Evolutionary conservation across 257 asterid genomes (phyloP).

Genomic region (Avicennia marina): DNA sequence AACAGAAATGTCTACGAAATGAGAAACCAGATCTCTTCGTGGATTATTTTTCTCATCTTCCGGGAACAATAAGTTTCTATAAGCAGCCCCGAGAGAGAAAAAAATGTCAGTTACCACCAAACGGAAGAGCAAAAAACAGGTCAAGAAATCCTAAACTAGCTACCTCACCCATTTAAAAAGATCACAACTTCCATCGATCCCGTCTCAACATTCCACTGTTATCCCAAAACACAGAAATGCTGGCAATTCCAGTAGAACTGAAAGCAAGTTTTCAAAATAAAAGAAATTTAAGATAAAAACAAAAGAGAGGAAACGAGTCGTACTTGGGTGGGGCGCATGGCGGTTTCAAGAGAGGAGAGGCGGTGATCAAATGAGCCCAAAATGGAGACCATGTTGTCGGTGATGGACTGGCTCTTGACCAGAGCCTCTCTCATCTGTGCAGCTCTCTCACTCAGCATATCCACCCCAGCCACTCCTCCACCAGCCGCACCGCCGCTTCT

Average conservation of each 20-base stretch:
- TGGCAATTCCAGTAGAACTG: too few species aligned
- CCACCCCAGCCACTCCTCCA: slow-evolving; percentile 32
- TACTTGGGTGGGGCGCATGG: slow-evolving; percentile 79
- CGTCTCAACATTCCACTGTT: too few species aligned
- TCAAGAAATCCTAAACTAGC: slow-evolving; percentile 8
- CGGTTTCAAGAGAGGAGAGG: slow-evolving; percentile 66
- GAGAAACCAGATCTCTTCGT: slow-evolving; percentile 15
- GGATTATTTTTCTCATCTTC: neutral
- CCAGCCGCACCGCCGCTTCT: slow-evolving; percentile 23
- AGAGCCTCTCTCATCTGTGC: slow-evolving; percentile 62
- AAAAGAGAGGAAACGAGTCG: neutral
- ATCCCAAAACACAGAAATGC: too few species aligned
- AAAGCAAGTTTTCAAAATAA: neutral
- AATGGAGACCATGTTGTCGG: slow-evolving; percentile 64
- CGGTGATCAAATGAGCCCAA: slow-evolving; percentile 74
- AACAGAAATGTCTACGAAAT: too few species aligned
- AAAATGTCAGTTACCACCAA: slow-evolving; percentile 8
- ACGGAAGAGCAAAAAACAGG: slow-evolving; percentile 18
- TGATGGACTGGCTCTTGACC: slow-evolving; percentile 60
- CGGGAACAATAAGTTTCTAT: neutral
- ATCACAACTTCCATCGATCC: slow-evolving; percentile 15
- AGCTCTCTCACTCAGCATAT: slow-evolving; percentile 43
- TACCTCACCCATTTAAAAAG: too few species aligned
- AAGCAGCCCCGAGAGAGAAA: neutral
- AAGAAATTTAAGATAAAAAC: neutral